These are phyloP conservation scores for Suhomyces emberorum DNA, from an alignment of 805 yeast genomes.

Conservation along the genomic window DNA sequence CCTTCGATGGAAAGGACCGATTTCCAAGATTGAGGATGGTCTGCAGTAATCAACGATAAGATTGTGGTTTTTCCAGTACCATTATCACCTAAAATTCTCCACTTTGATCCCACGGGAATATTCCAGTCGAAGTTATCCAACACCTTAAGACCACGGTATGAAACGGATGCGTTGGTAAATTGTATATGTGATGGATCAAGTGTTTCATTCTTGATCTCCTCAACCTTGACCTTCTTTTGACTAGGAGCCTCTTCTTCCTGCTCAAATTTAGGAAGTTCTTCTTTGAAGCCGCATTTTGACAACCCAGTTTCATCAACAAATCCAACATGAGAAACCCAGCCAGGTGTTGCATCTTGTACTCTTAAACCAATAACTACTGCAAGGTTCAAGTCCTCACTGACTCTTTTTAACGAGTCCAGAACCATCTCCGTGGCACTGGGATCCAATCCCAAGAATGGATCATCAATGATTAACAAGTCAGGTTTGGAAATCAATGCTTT, in stretches of 20 bases:
- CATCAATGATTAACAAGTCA: constrained; percentile 70
- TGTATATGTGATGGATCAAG: constrained; percentile 29
- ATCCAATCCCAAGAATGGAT: constrained; percentile 89
- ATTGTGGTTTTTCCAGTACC: constrained; percentile 94
- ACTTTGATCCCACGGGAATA: constrained; percentile 67
- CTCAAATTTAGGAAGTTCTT: neutral
- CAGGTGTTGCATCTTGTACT: constrained; percentile 70
- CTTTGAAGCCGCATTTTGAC: constrained; percentile 44
- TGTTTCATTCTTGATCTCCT: neutral
- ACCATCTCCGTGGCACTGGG: constrained; percentile 65
- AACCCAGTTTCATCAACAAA: constrained; percentile 60
- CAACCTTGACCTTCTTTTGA: neutral
- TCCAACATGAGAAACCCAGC: constrained; percentile 75
- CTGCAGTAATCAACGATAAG: constrained; percentile 80
- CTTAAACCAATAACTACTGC: constrained; percentile 73
- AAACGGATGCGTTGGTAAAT: constrained; percentile 59
- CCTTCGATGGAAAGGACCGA: constrained; percentile 62
- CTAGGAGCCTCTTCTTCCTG: neutral
- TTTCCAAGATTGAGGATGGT: constrained; percentile 96
- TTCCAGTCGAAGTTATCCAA: constrained; percentile 62
- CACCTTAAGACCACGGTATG: constrained; percentile 61
- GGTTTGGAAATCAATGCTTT: constrained; percentile 66
- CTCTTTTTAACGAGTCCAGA: constrained; percentile 44
- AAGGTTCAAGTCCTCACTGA: constrained; percentile 40
- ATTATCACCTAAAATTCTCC: constrained; percentile 88